Percentiles rank a stretch among this genome's conserved stretches.
These are phyloP conservation scores for Crithidia sp. DNA, from an alignment of 208 protist species.

Conservation along the genomic window DNA sequence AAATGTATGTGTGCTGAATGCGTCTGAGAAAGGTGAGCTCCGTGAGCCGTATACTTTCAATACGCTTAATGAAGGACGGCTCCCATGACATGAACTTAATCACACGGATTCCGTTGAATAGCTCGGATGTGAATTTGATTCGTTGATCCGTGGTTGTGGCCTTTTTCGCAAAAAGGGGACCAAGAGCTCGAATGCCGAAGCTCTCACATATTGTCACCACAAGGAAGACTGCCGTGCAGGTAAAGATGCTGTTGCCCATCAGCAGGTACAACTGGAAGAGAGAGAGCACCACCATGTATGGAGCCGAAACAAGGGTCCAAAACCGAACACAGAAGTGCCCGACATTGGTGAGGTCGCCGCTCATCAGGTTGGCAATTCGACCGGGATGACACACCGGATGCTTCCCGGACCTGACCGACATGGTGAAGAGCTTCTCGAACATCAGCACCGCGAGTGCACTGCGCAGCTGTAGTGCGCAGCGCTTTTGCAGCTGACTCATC, in stretches of 20 bases:
- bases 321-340: conserved; percentile 55
- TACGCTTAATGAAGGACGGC: conserved; percentile 42
- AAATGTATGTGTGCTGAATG: conserved; percentile 35
- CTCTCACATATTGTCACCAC: too few relatives aligned
- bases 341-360: conserved; percentile 62
- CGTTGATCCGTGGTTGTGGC: too few relatives aligned
- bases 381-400: conserved; percentile 41
- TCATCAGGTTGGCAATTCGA: conserved; percentile 52
- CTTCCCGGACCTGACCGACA: conserved; percentile 43
- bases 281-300: conserved; percentile 63
- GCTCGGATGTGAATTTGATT: too few relatives aligned
- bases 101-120: too few relatives aligned
- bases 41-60: conserved; percentile 22
- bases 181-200: too few relatives aligned
- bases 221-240: too few relatives aligned
- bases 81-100: conserved; percentile 95
- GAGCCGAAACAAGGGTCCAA: conserved; percentile 55
- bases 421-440: conserved; percentile 83
- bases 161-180: conserved; percentile 45
- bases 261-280: conserved; percentile 56
- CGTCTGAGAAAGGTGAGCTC: conserved; percentile 33
- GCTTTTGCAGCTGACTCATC: conserved; percentile 42
- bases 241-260: conserved; percentile 68
- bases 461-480: conserved; percentile 41
- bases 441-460: conserved; percentile 68